A percentile compares a stretch with the other conserved stretches of the same genome.
phyloP scores from a whole-genome alignment of 352 stramenopile genomes.

The Hyaloperonospora arabidopsidis region DNA sequence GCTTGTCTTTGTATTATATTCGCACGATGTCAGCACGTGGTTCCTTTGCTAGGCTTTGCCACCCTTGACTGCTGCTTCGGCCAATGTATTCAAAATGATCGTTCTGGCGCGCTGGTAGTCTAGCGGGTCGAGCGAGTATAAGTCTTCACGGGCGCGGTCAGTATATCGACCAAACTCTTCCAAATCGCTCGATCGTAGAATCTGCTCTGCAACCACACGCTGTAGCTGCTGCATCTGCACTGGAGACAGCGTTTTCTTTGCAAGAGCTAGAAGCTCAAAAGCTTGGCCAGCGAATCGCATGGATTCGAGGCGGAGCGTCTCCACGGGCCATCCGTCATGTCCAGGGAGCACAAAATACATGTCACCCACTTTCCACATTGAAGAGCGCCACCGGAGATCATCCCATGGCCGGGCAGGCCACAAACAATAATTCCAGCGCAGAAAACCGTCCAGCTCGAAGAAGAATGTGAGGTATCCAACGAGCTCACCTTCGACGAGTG shows the following conservation, averaged over 20 bases:
- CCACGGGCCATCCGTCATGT: slow-evolving; percentile 47
- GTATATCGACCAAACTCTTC: slow-evolving; percentile 37
- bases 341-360: slow-evolving; percentile 82
- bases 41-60: neutral
- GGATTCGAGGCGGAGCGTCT: slow-evolving; percentile 63
- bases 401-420: slow-evolving; percentile 57
- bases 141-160: slow-evolving; percentile 30
- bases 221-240: slow-evolving; percentile 49
- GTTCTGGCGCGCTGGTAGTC: slow-evolving; percentile 59
- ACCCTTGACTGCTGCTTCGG: slow-evolving; percentile 24
- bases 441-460: slow-evolving; percentile 67
- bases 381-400: slow-evolving; percentile 51
- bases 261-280: slow-evolving; percentile 54
- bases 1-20: neutral
- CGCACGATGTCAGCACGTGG: neutral
- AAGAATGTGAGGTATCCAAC: slow-evolving; percentile 73
- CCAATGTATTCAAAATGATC: slow-evolving; percentile 57
- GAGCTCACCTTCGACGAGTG: slow-evolving; percentile 62
- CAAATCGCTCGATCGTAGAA: slow-evolving; percentile 53
- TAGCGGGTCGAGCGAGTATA: slow-evolving; percentile 63
- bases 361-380: slow-evolving; percentile 65
- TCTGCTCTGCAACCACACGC: slow-evolving; percentile 43
- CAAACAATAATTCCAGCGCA: slow-evolving; percentile 80
- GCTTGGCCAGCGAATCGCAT: slow-evolving; percentile 60
- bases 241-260: slow-evolving; percentile 27